Conservation (phyloP, 2,329 filamentous ascomycete species). For the Bipolaris bicolor region DNA sequence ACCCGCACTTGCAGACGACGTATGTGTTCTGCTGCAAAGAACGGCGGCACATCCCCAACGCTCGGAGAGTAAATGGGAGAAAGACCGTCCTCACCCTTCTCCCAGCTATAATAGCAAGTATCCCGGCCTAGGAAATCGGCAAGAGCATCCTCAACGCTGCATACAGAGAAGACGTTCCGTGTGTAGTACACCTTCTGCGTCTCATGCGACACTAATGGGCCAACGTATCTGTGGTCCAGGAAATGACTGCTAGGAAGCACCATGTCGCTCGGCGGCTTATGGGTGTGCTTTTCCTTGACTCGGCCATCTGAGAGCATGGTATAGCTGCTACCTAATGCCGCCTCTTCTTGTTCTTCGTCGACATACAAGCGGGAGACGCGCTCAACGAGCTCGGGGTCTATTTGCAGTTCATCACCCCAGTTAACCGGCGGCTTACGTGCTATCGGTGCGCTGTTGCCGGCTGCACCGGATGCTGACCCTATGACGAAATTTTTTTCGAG, state of each 20-base stretch:
- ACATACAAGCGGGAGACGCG: not conserved
- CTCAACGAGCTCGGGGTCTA: not conserved
- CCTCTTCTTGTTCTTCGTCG: not conserved
- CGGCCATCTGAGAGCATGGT: constrained; percentile 25
- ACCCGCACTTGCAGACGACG: constrained; percentile 31
- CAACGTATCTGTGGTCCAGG: constrained; percentile 29
- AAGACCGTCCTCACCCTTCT: not conserved
- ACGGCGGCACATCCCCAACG: not conserved
- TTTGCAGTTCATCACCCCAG: not conserved
- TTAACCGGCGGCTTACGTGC: not conserved
- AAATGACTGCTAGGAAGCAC: constrained; percentile 27
- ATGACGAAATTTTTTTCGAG: no score
- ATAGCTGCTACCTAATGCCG: not conserved
- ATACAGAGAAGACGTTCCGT: constrained; percentile 33
- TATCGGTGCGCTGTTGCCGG: not conserved
- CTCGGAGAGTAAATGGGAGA: not conserved
- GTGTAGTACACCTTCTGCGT: constrained; percentile 26
- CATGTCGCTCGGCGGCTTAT: constrained; percentile 24
- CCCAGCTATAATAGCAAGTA: constrained; percentile 1
- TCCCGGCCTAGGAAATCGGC: not conserved
- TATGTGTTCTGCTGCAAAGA: constrained; percentile 21
- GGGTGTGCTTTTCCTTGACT: constrained; percentile 26
- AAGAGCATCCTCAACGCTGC: constrained; percentile 24
- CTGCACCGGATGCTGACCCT: no score
- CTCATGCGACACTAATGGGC: constrained; percentile 18